These are phyloP conservation scores for Meyerozyma elateridarum DNA, from an alignment of 1,139 yeast species.

Conservation along the genomic window DNA sequence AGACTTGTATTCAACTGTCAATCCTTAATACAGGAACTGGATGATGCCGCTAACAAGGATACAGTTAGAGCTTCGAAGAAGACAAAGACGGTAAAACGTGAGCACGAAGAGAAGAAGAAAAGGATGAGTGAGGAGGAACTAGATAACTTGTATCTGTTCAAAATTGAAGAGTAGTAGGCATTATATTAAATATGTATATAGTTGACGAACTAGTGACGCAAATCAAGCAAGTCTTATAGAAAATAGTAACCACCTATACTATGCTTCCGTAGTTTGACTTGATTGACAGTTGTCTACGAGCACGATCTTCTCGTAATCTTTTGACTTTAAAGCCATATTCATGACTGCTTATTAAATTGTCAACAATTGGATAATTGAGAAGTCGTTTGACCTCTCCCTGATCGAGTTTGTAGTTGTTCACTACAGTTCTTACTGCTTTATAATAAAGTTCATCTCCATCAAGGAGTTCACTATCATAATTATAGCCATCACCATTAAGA, in stretches of 20 bases:
- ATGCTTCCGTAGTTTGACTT: conserved; percentile 2
- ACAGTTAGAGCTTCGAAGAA: conserved; percentile 7
- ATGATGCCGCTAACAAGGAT: conserved; percentile 10
- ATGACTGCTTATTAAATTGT: conserved; percentile 40
- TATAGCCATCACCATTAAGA: conserved; percentile 22
- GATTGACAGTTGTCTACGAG: conserved; percentile 3
- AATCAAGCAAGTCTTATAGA: no score
- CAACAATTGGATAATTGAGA: conserved; percentile 43
- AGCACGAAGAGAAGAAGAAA: conserved; percentile 10
- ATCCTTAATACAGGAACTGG: conserved; percentile 12
- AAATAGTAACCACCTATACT: no score
- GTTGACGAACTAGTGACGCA: not conserved
- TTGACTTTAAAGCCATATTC: conserved; percentile 41
- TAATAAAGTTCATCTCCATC: conserved; percentile 40
- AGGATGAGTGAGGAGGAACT: conserved; percentile 29
- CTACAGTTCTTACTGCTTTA: conserved; percentile 28
- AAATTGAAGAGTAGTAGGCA: conserved; percentile 30
- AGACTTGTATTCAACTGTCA: conserved; percentile 13
- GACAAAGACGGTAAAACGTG: conserved; percentile 8
- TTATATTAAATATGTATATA: conserved; percentile 3
- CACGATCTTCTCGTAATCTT: conserved; percentile 27
- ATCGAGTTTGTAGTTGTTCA: conserved; percentile 39
- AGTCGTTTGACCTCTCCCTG: conserved; percentile 31
- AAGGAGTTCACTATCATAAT: conserved; percentile 32
- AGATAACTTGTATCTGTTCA: conserved; percentile 39